Evolutionary conservation across 75 land plant species (phyloP).

Genomic region (Adiantum capillusveneris): DNA sequence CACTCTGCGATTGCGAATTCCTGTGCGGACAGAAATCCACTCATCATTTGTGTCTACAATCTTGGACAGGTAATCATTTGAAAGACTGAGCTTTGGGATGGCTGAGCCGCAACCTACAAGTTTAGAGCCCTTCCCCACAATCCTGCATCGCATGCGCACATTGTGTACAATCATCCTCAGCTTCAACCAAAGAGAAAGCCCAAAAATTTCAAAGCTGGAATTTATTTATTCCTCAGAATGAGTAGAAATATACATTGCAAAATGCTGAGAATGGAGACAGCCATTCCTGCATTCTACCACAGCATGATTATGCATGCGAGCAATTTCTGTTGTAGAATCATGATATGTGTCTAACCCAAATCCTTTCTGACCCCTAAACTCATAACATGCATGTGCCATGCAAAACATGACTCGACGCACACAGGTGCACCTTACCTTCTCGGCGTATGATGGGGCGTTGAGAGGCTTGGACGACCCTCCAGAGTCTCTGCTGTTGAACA

Average conservation of each 20-base stretch:
- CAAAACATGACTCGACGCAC: not conserved
- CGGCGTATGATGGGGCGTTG: too few species aligned
- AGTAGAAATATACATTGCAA: not conserved
- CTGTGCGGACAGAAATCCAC: constrained; percentile 86
- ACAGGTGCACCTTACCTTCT: not conserved
- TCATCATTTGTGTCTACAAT: constrained; percentile 87
- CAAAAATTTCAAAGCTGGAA: not conserved
- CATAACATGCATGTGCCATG: too few species aligned
- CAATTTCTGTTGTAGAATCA: too few species aligned
- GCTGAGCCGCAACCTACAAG: constrained; percentile 92
- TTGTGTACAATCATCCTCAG: too few species aligned
- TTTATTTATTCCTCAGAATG: not conserved
- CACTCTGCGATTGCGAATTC: constrained; percentile 70
- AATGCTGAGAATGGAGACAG: not conserved
- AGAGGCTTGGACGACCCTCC: too few species aligned
- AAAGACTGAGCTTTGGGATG: constrained; percentile 54
- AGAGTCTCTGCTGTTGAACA: too few species aligned
- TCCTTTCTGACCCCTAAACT: too few species aligned
- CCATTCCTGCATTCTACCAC: not conserved
- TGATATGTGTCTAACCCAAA: too few species aligned
- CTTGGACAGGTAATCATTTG: constrained; percentile 83
- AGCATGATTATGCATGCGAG: not conserved
- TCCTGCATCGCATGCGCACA: constrained; percentile 25
- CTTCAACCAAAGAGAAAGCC: too few species aligned
- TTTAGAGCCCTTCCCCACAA: constrained; percentile 68